Percentiles rank a stretch among this genome's conserved stretches.
These are phyloP conservation scores for Phaeosphaeriaceae sp. DNA, from an alignment of 2,329 filamentous ascomycete genomes.

Conservation along the genomic window DNA sequence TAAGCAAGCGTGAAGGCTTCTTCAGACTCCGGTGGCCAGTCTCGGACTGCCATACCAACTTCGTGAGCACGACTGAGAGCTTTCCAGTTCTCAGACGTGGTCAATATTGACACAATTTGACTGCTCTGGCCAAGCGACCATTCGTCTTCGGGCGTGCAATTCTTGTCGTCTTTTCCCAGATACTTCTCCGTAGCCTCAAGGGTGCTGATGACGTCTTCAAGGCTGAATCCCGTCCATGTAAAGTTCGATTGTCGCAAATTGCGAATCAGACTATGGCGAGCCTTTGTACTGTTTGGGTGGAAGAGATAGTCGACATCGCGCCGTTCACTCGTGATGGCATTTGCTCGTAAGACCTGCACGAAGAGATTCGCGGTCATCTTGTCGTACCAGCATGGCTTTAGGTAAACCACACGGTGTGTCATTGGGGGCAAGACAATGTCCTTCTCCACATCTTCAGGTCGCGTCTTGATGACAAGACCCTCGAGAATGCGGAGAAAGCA, in stretches of 20 bases:
- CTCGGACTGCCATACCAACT: conserved; percentile 74
- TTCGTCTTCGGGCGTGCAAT: conserved; percentile 68
- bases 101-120: conserved; percentile 66
- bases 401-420: conserved; percentile 72
- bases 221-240: conserved; percentile 80
- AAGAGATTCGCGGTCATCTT: conserved; percentile 85
- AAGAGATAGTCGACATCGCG: conserved; percentile 89
- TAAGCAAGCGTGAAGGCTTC: conserved; percentile 71
- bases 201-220: conserved; percentile 68
- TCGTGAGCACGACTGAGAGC: conserved; percentile 76
- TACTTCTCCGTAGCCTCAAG: conserved; percentile 74
- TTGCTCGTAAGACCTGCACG: conserved; percentile 82
- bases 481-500: conserved; percentile 76
- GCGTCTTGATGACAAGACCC: conserved; percentile 82
- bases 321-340: conserved; percentile 86
- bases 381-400: conserved; percentile 86
- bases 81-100: conserved; percentile 69
- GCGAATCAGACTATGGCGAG: conserved; percentile 72
- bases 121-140: conserved; percentile 70
- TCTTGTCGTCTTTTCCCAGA: conserved; percentile 66
- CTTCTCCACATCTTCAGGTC: conserved; percentile 71
- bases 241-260: conserved; percentile 87
- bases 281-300: conserved; percentile 74
- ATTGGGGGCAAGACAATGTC: conserved; percentile 74
- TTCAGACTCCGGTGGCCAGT: conserved; percentile 70